Percentiles rank a stretch among this genome's conserved stretches.
Evolutionary conservation across 345 rosid species (phyloP).

Genomic region (Arabis hirsuta): DNA sequence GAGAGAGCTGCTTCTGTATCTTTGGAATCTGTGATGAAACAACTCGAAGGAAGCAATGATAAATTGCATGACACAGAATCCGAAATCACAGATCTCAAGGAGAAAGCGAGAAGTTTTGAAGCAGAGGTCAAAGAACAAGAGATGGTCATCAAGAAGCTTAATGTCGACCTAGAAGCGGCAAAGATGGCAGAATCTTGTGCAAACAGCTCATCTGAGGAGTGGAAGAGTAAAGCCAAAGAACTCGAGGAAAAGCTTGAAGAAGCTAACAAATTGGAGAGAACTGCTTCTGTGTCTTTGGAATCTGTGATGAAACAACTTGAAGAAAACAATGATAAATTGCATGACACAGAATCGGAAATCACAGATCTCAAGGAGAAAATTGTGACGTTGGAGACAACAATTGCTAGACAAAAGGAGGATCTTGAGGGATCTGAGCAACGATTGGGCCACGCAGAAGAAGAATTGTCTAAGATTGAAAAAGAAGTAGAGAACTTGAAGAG

Average conservation of each 20-base stretch:
- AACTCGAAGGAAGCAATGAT: conserved; percentile 75
- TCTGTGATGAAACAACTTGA: conserved; percentile 86
- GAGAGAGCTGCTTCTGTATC: conserved; percentile 89
- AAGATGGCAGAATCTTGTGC: conserved; percentile 90
- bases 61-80: conserved; percentile 67
- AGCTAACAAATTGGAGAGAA: conserved; percentile 78
- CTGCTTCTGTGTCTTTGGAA: conserved; percentile 80
- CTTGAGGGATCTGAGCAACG: conserved; percentile 64
- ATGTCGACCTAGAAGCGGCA: conserved; percentile 78
- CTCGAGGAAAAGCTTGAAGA: conserved; percentile 61
- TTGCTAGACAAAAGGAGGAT: conserved; percentile 66
- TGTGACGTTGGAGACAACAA: conserved; percentile 71
- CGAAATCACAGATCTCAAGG: conserved; percentile 67
- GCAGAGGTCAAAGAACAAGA: conserved; percentile 64
- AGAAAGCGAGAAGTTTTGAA: conserved; percentile 55
- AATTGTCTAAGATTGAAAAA: conserved; percentile 53
- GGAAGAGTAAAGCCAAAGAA: conserved; percentile 65
- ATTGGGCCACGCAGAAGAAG: conserved; percentile 52
- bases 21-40: conserved; percentile 82
- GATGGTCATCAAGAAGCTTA: conserved; percentile 70
- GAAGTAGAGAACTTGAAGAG: conserved; percentile 58
- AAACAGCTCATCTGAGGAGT: conserved; percentile 69
- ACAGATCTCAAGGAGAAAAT: conserved; percentile 70
- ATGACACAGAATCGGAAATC: conserved; percentile 67
- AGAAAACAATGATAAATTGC: conserved; percentile 71